Evolutionary conservation across 306 rosid species (phyloP).

Genomic region (Dryas octopetala): DNA sequence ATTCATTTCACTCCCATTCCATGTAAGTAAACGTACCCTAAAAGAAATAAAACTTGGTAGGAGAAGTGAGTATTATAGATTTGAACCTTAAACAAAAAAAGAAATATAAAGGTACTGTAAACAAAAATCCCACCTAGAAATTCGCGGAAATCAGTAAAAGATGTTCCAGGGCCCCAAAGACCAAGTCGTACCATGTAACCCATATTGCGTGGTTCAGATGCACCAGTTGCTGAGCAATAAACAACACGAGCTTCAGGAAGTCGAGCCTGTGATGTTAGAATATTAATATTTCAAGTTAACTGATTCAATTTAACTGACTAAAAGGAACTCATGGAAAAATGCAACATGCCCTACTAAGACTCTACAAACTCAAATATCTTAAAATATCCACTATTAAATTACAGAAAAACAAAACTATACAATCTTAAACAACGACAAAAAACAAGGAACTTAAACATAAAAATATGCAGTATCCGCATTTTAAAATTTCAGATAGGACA

Average conservation of each 20-base stretch:
- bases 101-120: background rate
- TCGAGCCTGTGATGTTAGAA: constrained; percentile 58
- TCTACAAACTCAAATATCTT: background rate
- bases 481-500: constrained; percentile 24
- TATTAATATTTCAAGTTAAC: constrained; percentile 20
- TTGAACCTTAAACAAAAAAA: background rate
- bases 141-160: constrained; percentile 78
- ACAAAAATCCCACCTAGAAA: constrained; percentile 62
- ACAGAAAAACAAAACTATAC: background rate
- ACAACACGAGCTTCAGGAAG: constrained; percentile 87
- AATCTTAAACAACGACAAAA: background rate
- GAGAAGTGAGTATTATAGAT: background rate
- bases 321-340: background rate
- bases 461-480: constrained; percentile 3
- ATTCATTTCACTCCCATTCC: no score
- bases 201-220: constrained; percentile 98
- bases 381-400: background rate
- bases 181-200: constrained; percentile 99
- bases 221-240: constrained; percentile 99
- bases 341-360: background rate
- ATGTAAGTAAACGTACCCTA: no score
- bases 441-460: background rate
- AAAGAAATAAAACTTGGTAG: background rate
- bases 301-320: background rate
- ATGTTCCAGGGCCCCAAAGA: constrained; percentile 96